These are phyloP conservation scores for Rubia tinctorum DNA, from an alignment of 305 asterid genomes.

Conservation along the genomic window DNA sequence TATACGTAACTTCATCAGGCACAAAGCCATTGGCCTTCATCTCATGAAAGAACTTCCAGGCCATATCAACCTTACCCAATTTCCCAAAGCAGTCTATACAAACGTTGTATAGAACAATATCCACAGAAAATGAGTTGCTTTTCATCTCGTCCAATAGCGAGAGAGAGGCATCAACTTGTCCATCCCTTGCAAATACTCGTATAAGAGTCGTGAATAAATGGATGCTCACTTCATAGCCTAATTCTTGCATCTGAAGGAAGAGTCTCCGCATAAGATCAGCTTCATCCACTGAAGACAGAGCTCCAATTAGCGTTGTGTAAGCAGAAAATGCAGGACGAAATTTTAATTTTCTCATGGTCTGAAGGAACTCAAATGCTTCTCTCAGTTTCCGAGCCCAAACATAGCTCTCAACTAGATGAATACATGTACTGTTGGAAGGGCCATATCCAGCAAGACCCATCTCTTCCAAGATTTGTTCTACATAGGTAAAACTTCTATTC, in stretches of 20 bases:
- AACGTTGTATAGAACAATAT: conserved; percentile 86
- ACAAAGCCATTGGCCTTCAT: conserved; percentile 58
- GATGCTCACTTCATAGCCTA: conserved; percentile 85
- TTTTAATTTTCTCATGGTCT: conserved; percentile 76
- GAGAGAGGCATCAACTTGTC: conserved; percentile 83
- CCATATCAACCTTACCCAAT: conserved; percentile 90
- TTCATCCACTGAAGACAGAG: conserved; percentile 46
- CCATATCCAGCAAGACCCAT: conserved; percentile 80
- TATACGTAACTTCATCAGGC: conserved; percentile 86
- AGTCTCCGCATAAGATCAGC: conserved; percentile 77
- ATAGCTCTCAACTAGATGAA: conserved; percentile 55
- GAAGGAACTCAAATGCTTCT: conserved; percentile 67
- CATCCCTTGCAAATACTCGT: conserved; percentile 76
- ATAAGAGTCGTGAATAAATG: conserved; percentile 81
- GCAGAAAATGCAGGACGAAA: conserved; percentile 93
- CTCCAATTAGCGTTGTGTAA: conserved; percentile 82
- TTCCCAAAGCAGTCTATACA: conserved; percentile 91
- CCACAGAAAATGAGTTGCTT: conserved; percentile 69
- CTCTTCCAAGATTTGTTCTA: conserved; percentile 69
- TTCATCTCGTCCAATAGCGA: conserved; percentile 79
- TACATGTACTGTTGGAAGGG: conserved; percentile 52
- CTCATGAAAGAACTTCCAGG: conserved; percentile 98
- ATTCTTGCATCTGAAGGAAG: conserved; percentile 86
- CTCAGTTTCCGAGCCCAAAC: conserved; percentile 49
- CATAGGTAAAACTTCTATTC: conserved; percentile 43